Percentiles rank a stretch among this genome's conserved stretches.
Evolutionary conservation across 139 green algal species (phyloP).

Genomic region (Edaphochlamys debaryana): DNA sequence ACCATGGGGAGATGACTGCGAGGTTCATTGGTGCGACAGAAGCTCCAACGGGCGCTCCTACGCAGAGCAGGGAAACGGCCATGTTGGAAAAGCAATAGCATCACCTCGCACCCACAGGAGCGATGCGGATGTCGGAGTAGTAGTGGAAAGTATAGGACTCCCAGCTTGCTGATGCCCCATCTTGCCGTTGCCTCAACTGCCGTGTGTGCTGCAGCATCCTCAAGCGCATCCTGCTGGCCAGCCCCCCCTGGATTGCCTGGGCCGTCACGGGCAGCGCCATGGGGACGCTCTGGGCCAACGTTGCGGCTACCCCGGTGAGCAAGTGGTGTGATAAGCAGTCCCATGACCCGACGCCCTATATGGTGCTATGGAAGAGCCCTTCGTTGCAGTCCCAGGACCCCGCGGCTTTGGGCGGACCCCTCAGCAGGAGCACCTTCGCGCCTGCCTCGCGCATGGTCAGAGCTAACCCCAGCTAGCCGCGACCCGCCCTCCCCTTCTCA

Average conservation of each 20-base stretch:
- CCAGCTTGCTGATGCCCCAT: background rate
- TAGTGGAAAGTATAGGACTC: no score
- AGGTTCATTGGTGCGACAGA: background rate
- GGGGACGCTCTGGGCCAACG: no score
- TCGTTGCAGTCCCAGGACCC: background rate
- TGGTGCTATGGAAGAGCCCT: no score
- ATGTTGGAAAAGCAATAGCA: no score
- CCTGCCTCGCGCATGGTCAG: background rate
- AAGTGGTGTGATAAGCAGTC: no score
- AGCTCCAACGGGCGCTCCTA: no score
- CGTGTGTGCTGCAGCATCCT: background rate
- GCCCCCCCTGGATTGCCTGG: constrained; percentile 22
- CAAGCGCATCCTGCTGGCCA: constrained; percentile 28
- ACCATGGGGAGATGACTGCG: background rate
- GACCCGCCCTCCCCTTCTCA: background rate
- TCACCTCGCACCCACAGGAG: constrained; percentile 4
- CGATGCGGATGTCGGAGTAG: no score
- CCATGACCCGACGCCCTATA: no score
- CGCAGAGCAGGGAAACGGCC: no score
- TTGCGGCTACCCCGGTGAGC: no score
- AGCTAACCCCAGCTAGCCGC: background rate
- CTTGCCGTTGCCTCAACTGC: background rate
- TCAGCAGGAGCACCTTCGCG: constrained; percentile 6
- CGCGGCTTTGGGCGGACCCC: background rate
- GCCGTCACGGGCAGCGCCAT: constrained; percentile 27